phyloP scores from a whole-genome alignment of 192 early-diverging fungal species.

The Backusella morwellensis region DNA sequence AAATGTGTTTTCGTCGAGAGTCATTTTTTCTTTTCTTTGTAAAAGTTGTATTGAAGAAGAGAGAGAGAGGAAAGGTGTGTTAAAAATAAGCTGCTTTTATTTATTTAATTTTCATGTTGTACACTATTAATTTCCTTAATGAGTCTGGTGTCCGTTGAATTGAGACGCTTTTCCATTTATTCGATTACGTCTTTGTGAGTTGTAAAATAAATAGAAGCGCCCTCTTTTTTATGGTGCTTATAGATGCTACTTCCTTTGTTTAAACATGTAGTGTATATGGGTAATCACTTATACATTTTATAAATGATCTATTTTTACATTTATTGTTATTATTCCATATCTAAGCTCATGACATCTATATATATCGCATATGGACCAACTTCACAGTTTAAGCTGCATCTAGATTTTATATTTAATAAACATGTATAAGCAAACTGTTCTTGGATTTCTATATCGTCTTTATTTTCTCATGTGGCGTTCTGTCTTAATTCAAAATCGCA shows the following conservation, averaged over 20 bases:
- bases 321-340: not conserved
- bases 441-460: not conserved
- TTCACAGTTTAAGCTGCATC: not conserved
- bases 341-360: not conserved
- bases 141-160: not conserved
- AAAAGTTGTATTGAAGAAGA: not conserved
- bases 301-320: not conserved
- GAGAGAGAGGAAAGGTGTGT: not conserved
- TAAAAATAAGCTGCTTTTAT: not conserved
- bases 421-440: not conserved
- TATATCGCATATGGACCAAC: not conserved
- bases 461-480: not conserved
- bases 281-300: not conserved
- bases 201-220: not conserved
- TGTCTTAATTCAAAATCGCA: not conserved
- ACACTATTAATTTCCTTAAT: not conserved
- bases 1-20: conserved; percentile 8
- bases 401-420: not conserved
- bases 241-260: not conserved
- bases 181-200: not conserved
- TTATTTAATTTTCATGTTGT: not conserved
- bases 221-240: not conserved
- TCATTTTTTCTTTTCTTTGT: conserved; percentile 2
- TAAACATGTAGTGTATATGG: not conserved
- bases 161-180: not conserved